These are phyloP conservation scores for Debaryomycetaceae sp. DNA, from an alignment of 1,139 yeast species.

Conservation along the genomic window DNA sequence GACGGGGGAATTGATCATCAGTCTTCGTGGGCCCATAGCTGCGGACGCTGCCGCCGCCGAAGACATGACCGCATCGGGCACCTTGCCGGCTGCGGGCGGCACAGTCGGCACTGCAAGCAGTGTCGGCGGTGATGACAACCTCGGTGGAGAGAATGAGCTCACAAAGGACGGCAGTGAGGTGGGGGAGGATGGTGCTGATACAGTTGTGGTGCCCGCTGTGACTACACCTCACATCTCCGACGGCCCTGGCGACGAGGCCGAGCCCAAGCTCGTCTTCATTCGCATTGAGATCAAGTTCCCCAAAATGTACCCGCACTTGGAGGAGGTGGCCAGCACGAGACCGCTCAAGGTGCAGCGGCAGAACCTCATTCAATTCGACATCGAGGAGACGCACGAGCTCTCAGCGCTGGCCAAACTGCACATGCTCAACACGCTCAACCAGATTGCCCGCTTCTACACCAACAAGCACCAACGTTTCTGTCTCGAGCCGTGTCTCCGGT, in stretches of 20 bases:
- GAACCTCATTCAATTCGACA: conserved; percentile 40
- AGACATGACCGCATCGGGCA: background rate
- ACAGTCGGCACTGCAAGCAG: conserved; percentile 4
- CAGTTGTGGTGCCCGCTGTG: background rate
- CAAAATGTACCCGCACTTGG: conserved; percentile 58
- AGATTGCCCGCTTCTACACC: conserved; percentile 56
- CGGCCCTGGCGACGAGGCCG: conserved; percentile 12
- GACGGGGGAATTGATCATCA: conserved; percentile 71
- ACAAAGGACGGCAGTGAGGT: conserved; percentile 10
- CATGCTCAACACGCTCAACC: conserved; percentile 47
- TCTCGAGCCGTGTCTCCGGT: conserved; percentile 75
- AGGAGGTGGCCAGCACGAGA: conserved; percentile 24
- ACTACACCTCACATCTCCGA: background rate
- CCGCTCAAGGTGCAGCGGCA: conserved; percentile 19
- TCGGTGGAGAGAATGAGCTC: conserved; percentile 7
- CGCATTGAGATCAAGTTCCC: conserved; percentile 71
- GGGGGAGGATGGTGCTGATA: conserved; percentile 5
- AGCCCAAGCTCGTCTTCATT: conserved; percentile 62
- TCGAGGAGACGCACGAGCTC: conserved; percentile 78
- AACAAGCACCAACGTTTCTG: conserved; percentile 58
- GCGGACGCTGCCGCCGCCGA: conserved; percentile 6
- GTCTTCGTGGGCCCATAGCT: conserved; percentile 71
- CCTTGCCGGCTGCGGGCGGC: conserved; percentile 2
- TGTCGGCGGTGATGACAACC: conserved; percentile 7
- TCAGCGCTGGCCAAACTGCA: conserved; percentile 42